Base-by-base conservation (phyloP, 2,329 filamentous ascomycete genomes). In the Pleomassaria siparia region DNA sequence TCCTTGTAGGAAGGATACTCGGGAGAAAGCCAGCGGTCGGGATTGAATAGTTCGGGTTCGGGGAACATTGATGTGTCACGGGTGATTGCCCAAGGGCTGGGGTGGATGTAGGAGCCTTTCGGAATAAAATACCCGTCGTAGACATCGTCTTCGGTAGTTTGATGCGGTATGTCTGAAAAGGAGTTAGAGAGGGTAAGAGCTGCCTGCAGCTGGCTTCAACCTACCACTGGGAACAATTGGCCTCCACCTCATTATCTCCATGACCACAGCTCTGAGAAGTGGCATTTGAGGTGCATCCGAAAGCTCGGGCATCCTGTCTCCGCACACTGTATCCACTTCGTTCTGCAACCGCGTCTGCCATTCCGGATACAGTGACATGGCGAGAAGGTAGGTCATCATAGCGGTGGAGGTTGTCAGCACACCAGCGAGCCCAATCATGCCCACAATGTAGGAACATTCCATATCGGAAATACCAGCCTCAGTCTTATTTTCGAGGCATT, bases 271-370 rank as follows among this genome's bases (percentile, higher is more conserved):
- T 24, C 43, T 39, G 7, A 45, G 33, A 3, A 45, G 16, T 21
- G 43, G 43, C 33, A 45, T 29, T n/a, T 45, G 9, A 4, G 33
- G 33, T 21, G 43, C 26, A 22, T 45, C 43, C 12, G 20, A 26
- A 8, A 26, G 7, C 7, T 7, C 12, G 25, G 25, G 25, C 20
- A 37, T 35, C 20, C 42, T 35, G 20, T 37, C 33, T 35, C 79
- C 79, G 45, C 78, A 80, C 1, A 82, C 77, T 8, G 72, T 65
- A 53, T 84, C 81, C 12, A 84, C 74, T 62, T 85, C 81, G 37
- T 76, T 78, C 59, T 84, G 80, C 4, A 78, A 75, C 56, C 75
- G 77, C 46, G 60, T 67, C 58, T 80, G 75, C 74, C 79, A 81
- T 53, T 77, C 73, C 0, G 80, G 79, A 53, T 80, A 73, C 3